phyloP scores from a whole-genome alignment of 495 filamentous ascomycete genomes.

The Trichoderma virens region DNA sequence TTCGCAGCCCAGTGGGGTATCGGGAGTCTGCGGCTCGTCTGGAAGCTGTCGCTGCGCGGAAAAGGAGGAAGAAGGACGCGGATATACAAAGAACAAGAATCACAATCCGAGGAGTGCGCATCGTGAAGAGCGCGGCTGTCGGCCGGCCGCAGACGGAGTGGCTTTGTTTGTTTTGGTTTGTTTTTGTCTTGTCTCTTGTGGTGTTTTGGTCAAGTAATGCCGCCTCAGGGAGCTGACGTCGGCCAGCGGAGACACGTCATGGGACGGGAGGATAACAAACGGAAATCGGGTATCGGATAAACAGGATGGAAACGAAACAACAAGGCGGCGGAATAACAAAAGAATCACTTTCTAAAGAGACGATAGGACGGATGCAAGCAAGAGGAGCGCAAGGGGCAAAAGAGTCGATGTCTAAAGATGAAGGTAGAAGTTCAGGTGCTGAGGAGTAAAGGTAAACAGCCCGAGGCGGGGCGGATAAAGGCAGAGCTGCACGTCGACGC shows the following conservation, averaged over 20 bases:
- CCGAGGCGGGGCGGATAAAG: not conserved
- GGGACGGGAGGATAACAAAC: not conserved
- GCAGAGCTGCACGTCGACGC: no score
- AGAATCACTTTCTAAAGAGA: not conserved
- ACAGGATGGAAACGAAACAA: not conserved
- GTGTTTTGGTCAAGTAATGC: not conserved
- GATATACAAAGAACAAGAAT: conserved; percentile 39
- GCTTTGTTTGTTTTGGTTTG: not conserved
- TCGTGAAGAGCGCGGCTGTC: conserved; percentile 18
- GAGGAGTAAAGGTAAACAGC: not conserved
- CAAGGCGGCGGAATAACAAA: not conserved
- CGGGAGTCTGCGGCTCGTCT: conserved; percentile 18
- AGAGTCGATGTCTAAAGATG: not conserved
- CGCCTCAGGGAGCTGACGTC: conserved; percentile 6
- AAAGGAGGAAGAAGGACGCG: conserved; percentile 40
- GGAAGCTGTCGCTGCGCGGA: conserved; percentile 31
- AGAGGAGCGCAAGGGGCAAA: not conserved
- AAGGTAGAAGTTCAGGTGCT: not conserved
- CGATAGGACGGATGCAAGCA: not conserved
- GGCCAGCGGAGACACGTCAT: not conserved
- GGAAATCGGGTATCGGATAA: not conserved
- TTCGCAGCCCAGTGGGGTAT: not conserved
- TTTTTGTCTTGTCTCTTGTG: not conserved
- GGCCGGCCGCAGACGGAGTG: not conserved
- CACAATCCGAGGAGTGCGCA: conserved; percentile 39